Conservation (phyloP, 805 yeast genomes). For the Saturnispora zaruensis region DNA sequence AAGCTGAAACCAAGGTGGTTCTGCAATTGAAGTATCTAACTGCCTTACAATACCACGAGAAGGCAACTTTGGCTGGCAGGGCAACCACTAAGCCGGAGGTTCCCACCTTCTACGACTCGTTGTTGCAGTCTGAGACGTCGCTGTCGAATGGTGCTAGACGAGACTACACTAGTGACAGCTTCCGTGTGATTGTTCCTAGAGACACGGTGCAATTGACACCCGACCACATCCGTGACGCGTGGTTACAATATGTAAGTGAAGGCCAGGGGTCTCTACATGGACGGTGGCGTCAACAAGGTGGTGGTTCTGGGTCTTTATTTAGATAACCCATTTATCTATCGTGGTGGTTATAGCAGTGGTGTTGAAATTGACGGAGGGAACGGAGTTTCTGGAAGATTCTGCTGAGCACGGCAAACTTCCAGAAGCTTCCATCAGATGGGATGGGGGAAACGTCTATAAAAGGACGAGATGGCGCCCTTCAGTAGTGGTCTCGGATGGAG, state of each 20-base stretch:
- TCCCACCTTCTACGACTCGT: constrained; percentile 13
- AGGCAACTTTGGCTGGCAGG: constrained; percentile 31
- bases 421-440: not conserved
- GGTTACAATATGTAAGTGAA: constrained; percentile 67
- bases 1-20: constrained; percentile 34
- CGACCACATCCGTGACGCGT: constrained; percentile 81
- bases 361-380: constrained; percentile 5
- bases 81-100: constrained; percentile 18
- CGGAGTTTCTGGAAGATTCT: constrained; percentile 4
- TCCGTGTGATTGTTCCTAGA: constrained; percentile 19
- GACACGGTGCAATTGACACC: constrained; percentile 60
- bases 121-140: constrained; percentile 8
- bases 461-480: not conserved
- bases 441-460: not conserved
- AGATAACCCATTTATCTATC: too few species aligned
- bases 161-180: constrained; percentile 15
- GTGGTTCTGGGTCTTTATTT: constrained; percentile 62
- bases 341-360: too few species aligned
- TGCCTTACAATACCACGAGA: constrained; percentile 23
- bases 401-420: not conserved
- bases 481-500: too few species aligned
- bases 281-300: constrained; percentile 66
- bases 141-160: constrained; percentile 3
- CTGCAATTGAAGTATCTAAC: constrained; percentile 36
- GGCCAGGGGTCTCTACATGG: constrained; percentile 50